Conservation (phyloP, 768 basidiomycete species). For the Baorangia bicolor region DNA sequence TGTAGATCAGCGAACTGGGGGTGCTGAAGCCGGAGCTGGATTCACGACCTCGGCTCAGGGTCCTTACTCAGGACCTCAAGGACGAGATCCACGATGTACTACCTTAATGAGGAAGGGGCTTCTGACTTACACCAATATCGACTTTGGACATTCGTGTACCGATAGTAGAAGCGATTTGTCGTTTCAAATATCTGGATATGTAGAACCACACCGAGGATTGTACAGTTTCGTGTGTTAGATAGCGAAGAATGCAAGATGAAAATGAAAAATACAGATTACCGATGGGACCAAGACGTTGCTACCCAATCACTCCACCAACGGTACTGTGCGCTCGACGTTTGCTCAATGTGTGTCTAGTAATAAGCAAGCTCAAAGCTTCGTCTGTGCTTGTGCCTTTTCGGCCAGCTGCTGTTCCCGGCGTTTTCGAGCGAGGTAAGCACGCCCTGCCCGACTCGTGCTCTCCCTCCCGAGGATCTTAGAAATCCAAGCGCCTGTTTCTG, state of each 20-base stretch:
- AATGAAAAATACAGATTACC: not conserved
- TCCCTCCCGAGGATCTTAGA: constrained; percentile 60
- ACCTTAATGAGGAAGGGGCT: no score
- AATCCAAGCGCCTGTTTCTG: constrained; percentile 83
- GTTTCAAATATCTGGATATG: not conserved
- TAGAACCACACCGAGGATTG: not conserved
- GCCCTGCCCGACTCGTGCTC: constrained; percentile 75
- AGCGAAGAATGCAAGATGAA: not conserved
- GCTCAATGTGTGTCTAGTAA: not conserved
- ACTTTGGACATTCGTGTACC: no score
- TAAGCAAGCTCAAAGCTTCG: constrained; percentile 5
- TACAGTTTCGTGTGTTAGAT: not conserved
- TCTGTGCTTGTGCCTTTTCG: constrained; percentile 10
- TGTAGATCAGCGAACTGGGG: no score
- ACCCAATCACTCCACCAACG: not conserved
- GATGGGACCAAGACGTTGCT: not conserved
- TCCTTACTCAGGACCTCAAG: no score
- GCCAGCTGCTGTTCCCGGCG: constrained; percentile 33
- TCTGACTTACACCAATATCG: no score
- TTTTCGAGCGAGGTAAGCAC: constrained; percentile 60
- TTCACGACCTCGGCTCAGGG: no score
- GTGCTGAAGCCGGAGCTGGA: no score
- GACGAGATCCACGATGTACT: no score
- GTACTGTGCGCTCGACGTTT: not conserved
- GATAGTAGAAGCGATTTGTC: no score